Conservation (phyloP, 73 alveolate species). For the Breviolum minutum region DNA sequence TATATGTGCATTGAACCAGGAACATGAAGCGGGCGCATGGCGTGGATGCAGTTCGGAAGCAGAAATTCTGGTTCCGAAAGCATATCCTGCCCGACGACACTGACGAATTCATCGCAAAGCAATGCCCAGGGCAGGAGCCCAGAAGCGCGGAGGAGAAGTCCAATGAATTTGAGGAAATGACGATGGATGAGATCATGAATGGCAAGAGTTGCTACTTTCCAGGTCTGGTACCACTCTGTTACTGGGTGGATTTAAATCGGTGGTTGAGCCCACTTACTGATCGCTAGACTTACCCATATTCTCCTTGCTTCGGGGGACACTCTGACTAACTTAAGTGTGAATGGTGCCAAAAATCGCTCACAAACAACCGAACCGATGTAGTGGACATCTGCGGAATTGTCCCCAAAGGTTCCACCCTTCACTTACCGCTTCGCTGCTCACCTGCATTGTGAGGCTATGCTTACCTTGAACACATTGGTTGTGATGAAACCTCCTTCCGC, state of each 20-base stretch:
- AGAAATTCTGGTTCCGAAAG: slow-evolving; percentile 98
- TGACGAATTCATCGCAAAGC: slow-evolving; percentile 42
- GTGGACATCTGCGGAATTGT: too few species aligned
- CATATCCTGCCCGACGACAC: slow-evolving; percentile 95
- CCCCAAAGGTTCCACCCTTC: too few species aligned
- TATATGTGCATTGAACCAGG: neutral
- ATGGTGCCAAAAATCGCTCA: too few species aligned
- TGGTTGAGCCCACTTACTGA: neutral
- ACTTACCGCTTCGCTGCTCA: neutral
- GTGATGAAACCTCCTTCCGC: slow-evolving; percentile 95
- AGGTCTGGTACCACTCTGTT: slow-evolving; percentile 96
- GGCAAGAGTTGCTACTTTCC: slow-evolving; percentile 97
- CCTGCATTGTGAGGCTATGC: slow-evolving; percentile 70
- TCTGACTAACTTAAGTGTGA: neutral
- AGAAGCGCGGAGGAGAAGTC: slow-evolving; percentile 33
- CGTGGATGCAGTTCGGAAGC: slow-evolving; percentile 96
- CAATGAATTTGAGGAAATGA: slow-evolving; percentile 94
- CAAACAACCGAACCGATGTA: too few species aligned
- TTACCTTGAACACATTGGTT: slow-evolving; percentile 95
- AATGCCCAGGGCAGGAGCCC: slow-evolving; percentile 53
- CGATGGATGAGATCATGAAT: slow-evolving; percentile 97
- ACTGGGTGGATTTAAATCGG: neutral
- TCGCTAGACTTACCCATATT: neutral
- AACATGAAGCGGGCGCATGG: slow-evolving; percentile 97
- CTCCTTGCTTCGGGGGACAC: neutral